Base-by-base conservation (phyloP, 2,329 filamentous ascomycete species). In the Beauveria caledonica region DNA sequence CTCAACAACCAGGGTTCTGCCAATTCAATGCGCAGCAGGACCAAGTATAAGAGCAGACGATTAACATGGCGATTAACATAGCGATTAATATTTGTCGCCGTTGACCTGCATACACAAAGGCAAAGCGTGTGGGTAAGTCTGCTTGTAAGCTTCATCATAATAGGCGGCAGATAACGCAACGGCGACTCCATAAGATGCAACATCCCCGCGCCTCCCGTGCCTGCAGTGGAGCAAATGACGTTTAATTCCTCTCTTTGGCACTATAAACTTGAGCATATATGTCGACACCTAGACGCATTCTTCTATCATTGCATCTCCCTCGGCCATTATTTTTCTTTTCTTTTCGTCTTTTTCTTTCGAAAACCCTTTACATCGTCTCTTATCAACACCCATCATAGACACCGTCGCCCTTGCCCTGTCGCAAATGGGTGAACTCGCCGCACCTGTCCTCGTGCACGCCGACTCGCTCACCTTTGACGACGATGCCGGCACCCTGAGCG, bases 401-500 rank as follows among this genome's bases (percentile, higher is more conserved):
- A 36, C 2, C 33, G 5, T 15, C 33, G 33, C 2, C 5, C 33
- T 11, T 36, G 4, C 33, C 5, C 33, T 5, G 11, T 13, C 33
- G 13, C 29, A 50, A 58, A 58, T 58, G 55, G 48, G 46, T 42
- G 54, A 46, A 13, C 33, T 6, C 23, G 21, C 45, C 19, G 13
- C 49, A 3, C 27, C 58, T 10, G 19, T 48, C 21, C 23, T 61
- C 29, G 7, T 56, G 4, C 39, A 60, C 19, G 62, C 60, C 7
- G 58, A 59, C 44, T 49, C 25, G 23, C 52, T 64, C 52, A 33
- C 5, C 17, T 45, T 72, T 40, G 55, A 62, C 3, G 65, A 68
- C 17, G 64, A 62, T 46, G 66, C 65, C 5, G 75, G 72, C 70
- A 68, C 63, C 36, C 39, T 45, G 19, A 46, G 60, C n/a, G 63